Evolutionary conservation across 1,284 basidiomycete species (phyloP), one percentile per base, ranked within the genome.

Genomic region (Sporisorium sorghi): DNA sequence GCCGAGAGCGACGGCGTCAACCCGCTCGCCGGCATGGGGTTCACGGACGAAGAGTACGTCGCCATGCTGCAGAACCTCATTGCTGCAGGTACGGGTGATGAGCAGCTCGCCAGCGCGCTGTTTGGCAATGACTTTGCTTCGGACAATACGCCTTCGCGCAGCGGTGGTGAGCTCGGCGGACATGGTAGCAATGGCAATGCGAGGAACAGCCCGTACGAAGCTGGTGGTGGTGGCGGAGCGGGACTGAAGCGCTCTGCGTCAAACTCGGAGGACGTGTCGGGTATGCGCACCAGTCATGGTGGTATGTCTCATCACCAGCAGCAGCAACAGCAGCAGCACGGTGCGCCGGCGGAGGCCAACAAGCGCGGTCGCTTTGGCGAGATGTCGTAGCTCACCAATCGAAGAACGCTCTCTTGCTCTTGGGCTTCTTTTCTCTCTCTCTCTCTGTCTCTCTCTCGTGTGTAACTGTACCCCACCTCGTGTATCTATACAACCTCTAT

Each of bases 41-140:
- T 82, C 43, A 78, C 72, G 2, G 80, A 82, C 42, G 76, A 80
- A 40, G 78, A 82, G 56, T 82, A 82, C 56, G 72, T 82, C 5
- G 71, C 73, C 2, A 82, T 82, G 80, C 61, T 82, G 14, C 80
- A 82, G 50, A 80, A 78, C 56, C 51, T 82, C 24, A 78, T 82
- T 23, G 66, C 80, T 0, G 78, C 80, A 0, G 80, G 80, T 2
- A 67, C 70, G 9, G 71, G 77, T 0, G 76, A 78, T 6, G 79
- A 81, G 15, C 28, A 60, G 19, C 23, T 50, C 30, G 52, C 60
- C 5, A 42, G 40, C 11, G 46, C 26, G 11, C 15, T 60, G 2
- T 47, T 55, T 14, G 50, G 37, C 17, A 52, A 47, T 14, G 44
- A 56, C 10, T 43, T 42, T 9, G 28, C 40, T 5, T n/a, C 40